Base-by-base conservation (phyloP, 2,329 filamentous ascomycete species). In the Arthrinium phaeospermum region DNA sequence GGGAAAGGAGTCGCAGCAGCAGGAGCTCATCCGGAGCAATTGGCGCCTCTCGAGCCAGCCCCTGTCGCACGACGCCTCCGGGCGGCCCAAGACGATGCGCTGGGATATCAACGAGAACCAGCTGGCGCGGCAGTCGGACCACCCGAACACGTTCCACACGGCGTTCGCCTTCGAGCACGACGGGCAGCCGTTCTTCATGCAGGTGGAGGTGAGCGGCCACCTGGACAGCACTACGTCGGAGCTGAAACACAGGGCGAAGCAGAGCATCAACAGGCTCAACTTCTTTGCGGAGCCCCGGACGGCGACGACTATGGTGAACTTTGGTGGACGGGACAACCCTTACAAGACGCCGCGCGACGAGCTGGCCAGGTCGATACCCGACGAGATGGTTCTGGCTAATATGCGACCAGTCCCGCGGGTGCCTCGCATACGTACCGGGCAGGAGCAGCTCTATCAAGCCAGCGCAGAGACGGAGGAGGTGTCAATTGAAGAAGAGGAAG, bases 111-210 rank as follows among this genome's bases (percentile, higher is more conserved):
- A 45, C 44, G 44, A 45, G 16, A 45, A 45, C 44, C 44, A 45
- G 67, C 73, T 81, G 14, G 77, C 78, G 37, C 53, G 47, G 19
- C 77, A 79, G 47, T 69, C 77, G 2, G 71, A 71, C 30, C 77
- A 79, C 53, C 75, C 70, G 69, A 79, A 77, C 53, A 76, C 69
- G n/a, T 74, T 81, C 13, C 78, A 78, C 49, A 80, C 80, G 1
- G 78, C 73, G 1, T 81, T 81, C 61, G 75, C 78, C 1, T 80
- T 81, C 53, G 75, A 78, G n/a, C 79, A 81, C 53, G 73, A 74
- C 19, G 74, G 74, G 7, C 75, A 79, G 49, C 77, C 78, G 5
- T 80, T 81, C 71, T 73, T 79, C 44, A 79, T 81, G 74, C 75
- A 75, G 27, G 78, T 81, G 4, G 76, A 78, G 67, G 78, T 81